Evolutionary conservation across 805 yeast genomes (phyloP), one percentile per base, ranked within the genome.

Genomic region (Sugiyamaella marilandica): DNA sequence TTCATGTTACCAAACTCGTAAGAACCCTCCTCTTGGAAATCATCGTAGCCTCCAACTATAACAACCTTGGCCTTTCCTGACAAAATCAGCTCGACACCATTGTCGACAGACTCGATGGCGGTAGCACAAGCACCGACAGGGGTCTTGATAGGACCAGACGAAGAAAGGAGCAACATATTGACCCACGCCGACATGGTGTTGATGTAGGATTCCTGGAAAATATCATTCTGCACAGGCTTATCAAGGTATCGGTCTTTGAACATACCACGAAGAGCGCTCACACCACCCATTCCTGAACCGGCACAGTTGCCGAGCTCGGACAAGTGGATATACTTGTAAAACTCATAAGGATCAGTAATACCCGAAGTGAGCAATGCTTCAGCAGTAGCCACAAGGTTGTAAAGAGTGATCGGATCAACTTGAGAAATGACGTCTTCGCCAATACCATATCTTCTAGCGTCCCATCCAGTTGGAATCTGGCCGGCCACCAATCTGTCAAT

Each of bases 261-360:
- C 98, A 94, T 94, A 64, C 97, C 97, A 72, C 95, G 87, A 68
- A 94, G 75, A 50, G 99, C 99, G 63, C 86, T 71, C 65, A 92
- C 95, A 85, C 99, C 99, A 75, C 99, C 99, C 96, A 94, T 92
- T 82, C 99, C 99, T 53, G 97, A 90, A 77, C 99, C 99, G 47
- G 96, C 86, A 80, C 98, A 91, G 81, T 92, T 95, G 77, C 99
- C 99, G 62, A 94, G 90, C 74, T 94, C 98, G 45, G 98, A 90
- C 53, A 94, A 95, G 72, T 94, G 99, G 48, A 95, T 96, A 70
- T 94, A 95, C 75, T 92, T 85, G 80, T 94, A 94, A 80, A 95
- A 89, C 77, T 94, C 99, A 71, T 90, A 94, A 59, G 99, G 99
- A 70, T 94, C 99, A 55, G 97, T 89, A 66, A 94, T 76, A 85